Conservation (phyloP, 116 monocot genomes). For the Iris pallida region DNA sequence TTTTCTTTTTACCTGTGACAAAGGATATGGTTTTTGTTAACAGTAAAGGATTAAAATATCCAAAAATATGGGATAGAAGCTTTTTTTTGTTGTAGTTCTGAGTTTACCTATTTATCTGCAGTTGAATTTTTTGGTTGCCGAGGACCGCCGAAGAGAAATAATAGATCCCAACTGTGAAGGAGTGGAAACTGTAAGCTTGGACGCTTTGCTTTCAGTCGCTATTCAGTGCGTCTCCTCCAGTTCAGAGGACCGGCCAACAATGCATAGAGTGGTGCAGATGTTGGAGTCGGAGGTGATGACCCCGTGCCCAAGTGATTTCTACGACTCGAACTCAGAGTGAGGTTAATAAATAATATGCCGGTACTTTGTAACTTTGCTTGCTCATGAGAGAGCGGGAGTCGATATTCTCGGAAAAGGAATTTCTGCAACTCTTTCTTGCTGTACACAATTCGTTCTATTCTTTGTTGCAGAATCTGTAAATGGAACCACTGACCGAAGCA, state of each 20-base stretch:
- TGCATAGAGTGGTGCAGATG: constrained; percentile 90
- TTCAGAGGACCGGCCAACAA: constrained; percentile 90
- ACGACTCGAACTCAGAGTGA: constrained; percentile 77
- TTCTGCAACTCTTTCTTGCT: too few relatives aligned
- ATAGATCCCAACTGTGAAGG: constrained; percentile 74
- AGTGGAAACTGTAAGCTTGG: constrained; percentile 70
- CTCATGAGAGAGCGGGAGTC: not conserved
- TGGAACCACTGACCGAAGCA: too few relatives aligned
- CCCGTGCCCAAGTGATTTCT: constrained; percentile 94
- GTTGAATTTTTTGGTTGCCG: constrained; percentile 80
- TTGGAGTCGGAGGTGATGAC: constrained; percentile 94
- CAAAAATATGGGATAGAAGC: too few relatives aligned
- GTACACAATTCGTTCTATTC: too few relatives aligned
- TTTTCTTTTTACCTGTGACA: too few relatives aligned
- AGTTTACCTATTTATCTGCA: constrained; percentile 17
- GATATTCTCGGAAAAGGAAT: too few relatives aligned
- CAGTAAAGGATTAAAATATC: too few relatives aligned
- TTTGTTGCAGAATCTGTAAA: too few relatives aligned
- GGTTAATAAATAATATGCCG: not conserved
- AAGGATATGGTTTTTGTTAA: too few relatives aligned
- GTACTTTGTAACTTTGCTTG: not conserved
- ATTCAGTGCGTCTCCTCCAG: constrained; percentile 70
- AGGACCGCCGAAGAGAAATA: constrained; percentile 81
- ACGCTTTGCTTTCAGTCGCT: constrained; percentile 72
- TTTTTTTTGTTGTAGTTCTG: too few relatives aligned